Evolutionary conservation across 768 basidiomycete species (phyloP).

Genomic region (Cystobasidium tubakii): DNA sequence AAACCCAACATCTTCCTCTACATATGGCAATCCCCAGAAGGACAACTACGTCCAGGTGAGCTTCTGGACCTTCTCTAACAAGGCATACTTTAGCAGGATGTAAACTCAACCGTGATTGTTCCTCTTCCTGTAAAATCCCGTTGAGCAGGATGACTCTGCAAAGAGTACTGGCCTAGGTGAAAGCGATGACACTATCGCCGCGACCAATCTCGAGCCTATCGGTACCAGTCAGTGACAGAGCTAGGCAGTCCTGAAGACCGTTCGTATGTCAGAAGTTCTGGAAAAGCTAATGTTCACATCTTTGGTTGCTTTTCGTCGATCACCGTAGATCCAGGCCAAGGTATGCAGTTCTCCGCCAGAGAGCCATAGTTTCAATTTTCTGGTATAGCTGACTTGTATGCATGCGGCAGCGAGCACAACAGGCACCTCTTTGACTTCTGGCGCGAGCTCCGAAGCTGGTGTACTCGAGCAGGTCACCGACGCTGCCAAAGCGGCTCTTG

Average conservation of each 20-base stretch:
- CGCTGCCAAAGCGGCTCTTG: background rate
- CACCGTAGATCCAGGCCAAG: constrained; percentile 8
- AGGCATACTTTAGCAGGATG: no score
- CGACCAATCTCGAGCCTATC: constrained; percentile 35
- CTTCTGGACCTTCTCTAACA: background rate
- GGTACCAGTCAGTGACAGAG: background rate
- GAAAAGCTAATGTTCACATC: no score
- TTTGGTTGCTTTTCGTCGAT: no score
- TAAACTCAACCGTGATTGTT: no score
- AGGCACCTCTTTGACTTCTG: background rate
- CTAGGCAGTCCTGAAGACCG: no score
- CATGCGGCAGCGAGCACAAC: background rate
- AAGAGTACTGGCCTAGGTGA: constrained; percentile 29
- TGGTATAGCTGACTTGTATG: background rate
- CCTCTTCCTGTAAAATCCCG: background rate
- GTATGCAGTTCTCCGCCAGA: background rate
- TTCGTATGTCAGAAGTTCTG: no score
- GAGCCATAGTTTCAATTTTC: no score
- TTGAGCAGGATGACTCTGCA: background rate
- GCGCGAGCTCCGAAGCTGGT: background rate
- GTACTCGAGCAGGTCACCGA: constrained; percentile 6
- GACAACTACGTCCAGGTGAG: constrained; percentile 7
- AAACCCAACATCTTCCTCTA: background rate
- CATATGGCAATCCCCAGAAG: constrained; percentile 1
- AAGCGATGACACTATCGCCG: constrained; percentile 3